Conservation (phyloP, 2,329 filamentous ascomycete genomes). For the Aureobasidium leucospermi region DNA sequence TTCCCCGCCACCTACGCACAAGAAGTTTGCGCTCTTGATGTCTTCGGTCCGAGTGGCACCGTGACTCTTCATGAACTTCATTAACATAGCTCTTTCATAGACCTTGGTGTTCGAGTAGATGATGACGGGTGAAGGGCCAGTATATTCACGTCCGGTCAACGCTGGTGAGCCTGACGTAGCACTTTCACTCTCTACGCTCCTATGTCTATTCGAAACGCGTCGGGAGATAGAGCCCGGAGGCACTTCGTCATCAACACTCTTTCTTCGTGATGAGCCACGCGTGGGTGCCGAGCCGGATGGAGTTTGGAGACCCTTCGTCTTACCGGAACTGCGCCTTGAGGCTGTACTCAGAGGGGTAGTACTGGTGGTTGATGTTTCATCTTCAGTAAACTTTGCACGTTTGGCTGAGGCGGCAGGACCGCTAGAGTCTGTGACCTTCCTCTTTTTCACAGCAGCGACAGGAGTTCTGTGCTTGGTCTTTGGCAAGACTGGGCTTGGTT, state of each 20-base stretch:
- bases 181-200: not conserved
- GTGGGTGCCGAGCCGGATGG: not conserved
- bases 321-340: not conserved
- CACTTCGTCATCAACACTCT: not conserved
- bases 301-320: not conserved
- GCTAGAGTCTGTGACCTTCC: not conserved
- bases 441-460: not conserved
- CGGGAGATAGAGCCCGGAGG: not conserved
- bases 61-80: not conserved
- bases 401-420: not conserved
- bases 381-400: not conserved
- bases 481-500: not conserved
- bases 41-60: not conserved
- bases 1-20: not conserved
- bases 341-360: not conserved
- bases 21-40: not conserved
- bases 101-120: constrained; percentile 5
- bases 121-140: not conserved
- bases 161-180: not conserved
- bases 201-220: not conserved
- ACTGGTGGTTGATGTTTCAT: not conserved
- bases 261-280: not conserved
- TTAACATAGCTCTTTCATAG: not conserved
- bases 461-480: not conserved
- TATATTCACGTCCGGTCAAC: not conserved